A percentile compares a stretch with the other conserved stretches of the same genome.
These are phyloP conservation scores for Ustilago nuda DNA, from an alignment of 1,284 basidiomycete species.

Conservation along the genomic window DNA sequence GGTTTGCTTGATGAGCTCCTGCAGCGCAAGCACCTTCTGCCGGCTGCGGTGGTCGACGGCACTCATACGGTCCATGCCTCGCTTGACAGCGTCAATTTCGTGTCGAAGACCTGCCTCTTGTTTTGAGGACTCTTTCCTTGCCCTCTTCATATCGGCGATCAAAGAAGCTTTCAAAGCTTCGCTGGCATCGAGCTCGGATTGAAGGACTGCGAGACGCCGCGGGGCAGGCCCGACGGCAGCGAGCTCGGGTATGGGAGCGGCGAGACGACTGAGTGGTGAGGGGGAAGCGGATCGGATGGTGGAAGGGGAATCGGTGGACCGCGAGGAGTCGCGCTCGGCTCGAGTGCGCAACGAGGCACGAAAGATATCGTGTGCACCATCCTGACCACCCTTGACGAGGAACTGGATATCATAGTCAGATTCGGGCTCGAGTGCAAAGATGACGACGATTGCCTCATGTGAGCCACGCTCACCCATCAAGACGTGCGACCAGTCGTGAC, in stretches of 20 bases:
- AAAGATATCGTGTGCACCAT: conserved; percentile 33
- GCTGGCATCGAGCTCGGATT: conserved; percentile 46
- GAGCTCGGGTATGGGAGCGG: conserved; percentile 38
- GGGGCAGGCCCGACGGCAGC: conserved; percentile 20
- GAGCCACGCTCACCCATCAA: conserved; percentile 55
- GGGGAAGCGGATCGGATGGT: conserved; percentile 38
- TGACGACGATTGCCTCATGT: conserved; percentile 63
- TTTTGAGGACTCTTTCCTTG: conserved; percentile 56
- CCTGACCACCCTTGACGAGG: conserved; percentile 47
- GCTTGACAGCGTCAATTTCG: conserved; percentile 62
- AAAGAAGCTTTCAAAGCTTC: conserved; percentile 42
- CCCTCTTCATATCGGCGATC: conserved; percentile 49
- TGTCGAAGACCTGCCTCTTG: conserved; percentile 51
- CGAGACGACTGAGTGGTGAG: conserved; percentile 43
- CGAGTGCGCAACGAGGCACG: conserved; percentile 34
- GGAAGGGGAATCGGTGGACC: conserved; percentile 26
- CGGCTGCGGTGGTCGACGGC: conserved; percentile 57
- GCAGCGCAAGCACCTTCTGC: conserved; percentile 60
- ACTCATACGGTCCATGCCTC: conserved; percentile 54
- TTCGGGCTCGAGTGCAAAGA: conserved; percentile 59
- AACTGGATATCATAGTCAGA: conserved; percentile 57
- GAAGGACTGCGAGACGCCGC: conserved; percentile 36
- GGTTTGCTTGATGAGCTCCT: conserved; percentile 62
- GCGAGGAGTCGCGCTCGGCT: conserved; percentile 39
- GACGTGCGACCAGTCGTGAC: conserved; percentile 58